Evolutionary conservation across 768 basidiomycete species (phyloP).

Genomic region (Tephrocybe rancida): DNA sequence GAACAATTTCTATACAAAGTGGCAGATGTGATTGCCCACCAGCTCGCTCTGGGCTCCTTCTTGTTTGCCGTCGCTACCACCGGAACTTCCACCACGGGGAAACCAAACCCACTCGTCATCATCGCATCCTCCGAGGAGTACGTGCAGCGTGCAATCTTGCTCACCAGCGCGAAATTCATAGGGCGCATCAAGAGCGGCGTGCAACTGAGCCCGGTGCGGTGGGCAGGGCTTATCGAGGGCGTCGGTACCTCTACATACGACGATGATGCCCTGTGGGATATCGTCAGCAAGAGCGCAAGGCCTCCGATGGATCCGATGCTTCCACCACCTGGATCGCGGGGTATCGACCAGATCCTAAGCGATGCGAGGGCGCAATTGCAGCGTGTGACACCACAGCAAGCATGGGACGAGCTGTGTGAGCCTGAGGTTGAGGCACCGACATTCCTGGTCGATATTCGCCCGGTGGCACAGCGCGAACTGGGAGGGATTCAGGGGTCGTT

Average conservation of each 20-base stretch:
- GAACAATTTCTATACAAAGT: conserved; percentile 58
- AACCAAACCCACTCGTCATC: conserved; percentile 53
- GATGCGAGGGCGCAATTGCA: conserved; percentile 65
- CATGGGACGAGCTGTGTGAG: conserved; percentile 60
- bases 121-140: conserved; percentile 56
- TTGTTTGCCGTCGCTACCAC: conserved; percentile 60
- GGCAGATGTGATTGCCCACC: conserved; percentile 45
- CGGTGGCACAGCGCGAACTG: conserved; percentile 58
- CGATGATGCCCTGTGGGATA: conserved; percentile 68
- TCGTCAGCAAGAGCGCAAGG: conserved; percentile 63
- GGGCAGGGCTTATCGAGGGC: conserved; percentile 55
- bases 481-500: conserved; percentile 72
- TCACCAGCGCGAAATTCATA: conserved; percentile 70
- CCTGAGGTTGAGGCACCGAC: conserved; percentile 58
- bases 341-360: conserved; percentile 58
- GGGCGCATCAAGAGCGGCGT: conserved; percentile 29
- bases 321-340: conserved; percentile 67
- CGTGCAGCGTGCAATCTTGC: conserved; percentile 68
- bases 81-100: conserved; percentile 27
- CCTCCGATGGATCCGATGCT: conserved; percentile 59
- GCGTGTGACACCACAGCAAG: conserved; percentile 61
- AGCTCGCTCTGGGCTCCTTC: conserved; percentile 43
- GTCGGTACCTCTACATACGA: conserved; percentile 61
- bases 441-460: conserved; percentile 78
- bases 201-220: conserved; percentile 16